Conservation (phyloP, 352 stramenopile species). For the Discostella stelligera region DNA sequence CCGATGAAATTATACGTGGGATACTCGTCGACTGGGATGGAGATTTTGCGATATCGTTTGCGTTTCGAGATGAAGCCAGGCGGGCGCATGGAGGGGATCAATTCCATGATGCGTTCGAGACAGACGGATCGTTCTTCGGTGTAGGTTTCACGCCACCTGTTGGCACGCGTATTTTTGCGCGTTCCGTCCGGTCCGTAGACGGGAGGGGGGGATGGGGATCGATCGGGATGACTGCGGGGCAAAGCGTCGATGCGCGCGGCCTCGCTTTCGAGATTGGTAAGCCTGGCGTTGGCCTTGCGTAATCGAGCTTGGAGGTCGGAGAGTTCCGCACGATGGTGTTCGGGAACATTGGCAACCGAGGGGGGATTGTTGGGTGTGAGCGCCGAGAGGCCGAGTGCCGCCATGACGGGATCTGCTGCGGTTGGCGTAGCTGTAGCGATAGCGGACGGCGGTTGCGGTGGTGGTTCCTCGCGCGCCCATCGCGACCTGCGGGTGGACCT, state of each 20-base stretch:
- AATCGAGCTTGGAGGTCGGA: constrained; percentile 55
- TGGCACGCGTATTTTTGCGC: constrained; percentile 94
- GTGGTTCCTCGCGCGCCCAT: constrained; percentile 16
- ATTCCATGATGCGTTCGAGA: constrained; percentile 94
- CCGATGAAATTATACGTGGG: constrained; percentile 99
- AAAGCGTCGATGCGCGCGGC: constrained; percentile 69
- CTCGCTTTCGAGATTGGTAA: constrained; percentile 69
- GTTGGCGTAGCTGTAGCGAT: background rate
- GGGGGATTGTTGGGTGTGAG: background rate
- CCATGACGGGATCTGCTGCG: constrained; percentile 40
- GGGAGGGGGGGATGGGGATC: constrained; percentile 72
- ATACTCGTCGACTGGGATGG: constrained; percentile 96
- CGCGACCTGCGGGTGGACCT: constrained; percentile 9
- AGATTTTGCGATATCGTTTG: constrained; percentile 94
- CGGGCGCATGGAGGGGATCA: constrained; percentile 87
- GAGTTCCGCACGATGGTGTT: constrained; percentile 55
- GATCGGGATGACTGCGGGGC: constrained; percentile 67
- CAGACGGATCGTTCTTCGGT: constrained; percentile 89
- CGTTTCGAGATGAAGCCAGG: constrained; percentile 87
- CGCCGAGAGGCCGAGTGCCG: constrained; percentile 34
- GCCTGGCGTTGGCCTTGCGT: constrained; percentile 59
- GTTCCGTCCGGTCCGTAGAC: constrained; percentile 96
- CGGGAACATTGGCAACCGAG: constrained; percentile 42
- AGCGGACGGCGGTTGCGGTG: background rate
- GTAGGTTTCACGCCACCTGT: constrained; percentile 90